These are phyloP conservation scores for Skeletonema costatum DNA, from an alignment of 108 stramenopile genomes.

Conservation along the genomic window DNA sequence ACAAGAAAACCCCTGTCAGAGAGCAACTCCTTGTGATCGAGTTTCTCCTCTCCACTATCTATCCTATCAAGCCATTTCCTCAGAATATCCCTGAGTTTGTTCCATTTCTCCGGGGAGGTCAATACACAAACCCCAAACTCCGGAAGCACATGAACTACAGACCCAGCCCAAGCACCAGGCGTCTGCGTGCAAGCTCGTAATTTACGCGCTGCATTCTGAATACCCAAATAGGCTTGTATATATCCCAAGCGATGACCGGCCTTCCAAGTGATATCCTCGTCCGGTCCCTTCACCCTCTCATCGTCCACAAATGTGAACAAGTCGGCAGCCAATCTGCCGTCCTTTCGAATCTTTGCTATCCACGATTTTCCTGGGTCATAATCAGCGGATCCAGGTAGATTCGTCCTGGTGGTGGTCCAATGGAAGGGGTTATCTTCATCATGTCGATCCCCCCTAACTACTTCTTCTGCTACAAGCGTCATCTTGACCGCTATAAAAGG, in stretches of 20 bases:
- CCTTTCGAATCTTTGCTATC: constrained; percentile 30
- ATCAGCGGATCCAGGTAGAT: constrained; percentile 41
- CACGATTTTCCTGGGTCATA: constrained; percentile 42
- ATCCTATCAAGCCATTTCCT: constrained; percentile 5
- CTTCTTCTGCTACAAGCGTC: constrained; percentile 30
- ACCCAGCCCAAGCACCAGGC: constrained; percentile 58
- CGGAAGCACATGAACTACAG: neutral
- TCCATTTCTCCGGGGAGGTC: constrained; percentile 43
- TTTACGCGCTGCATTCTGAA: constrained; percentile 61
- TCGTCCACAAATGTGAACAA: constrained; percentile 52
- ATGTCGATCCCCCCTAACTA: constrained; percentile 26
- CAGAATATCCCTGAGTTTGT: constrained; percentile 8
- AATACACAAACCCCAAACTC: constrained; percentile 9
- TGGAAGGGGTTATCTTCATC: constrained; percentile 43
- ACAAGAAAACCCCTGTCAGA: constrained; percentile 49
- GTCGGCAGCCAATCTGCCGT: constrained; percentile 47
- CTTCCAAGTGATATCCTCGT: neutral
- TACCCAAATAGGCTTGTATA: constrained; percentile 37
- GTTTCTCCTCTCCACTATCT: neutral
- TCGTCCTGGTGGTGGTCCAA: constrained; percentile 32
- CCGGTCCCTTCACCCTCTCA: constrained; percentile 15
- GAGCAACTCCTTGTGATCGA: constrained; percentile 27
- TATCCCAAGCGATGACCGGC: constrained; percentile 3
- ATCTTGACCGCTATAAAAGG: constrained; percentile 28
- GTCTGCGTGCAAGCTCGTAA: constrained; percentile 7